Base-by-base conservation (phyloP, 1,139 yeast genomes). In the Yamadazyma triangularis region DNA sequence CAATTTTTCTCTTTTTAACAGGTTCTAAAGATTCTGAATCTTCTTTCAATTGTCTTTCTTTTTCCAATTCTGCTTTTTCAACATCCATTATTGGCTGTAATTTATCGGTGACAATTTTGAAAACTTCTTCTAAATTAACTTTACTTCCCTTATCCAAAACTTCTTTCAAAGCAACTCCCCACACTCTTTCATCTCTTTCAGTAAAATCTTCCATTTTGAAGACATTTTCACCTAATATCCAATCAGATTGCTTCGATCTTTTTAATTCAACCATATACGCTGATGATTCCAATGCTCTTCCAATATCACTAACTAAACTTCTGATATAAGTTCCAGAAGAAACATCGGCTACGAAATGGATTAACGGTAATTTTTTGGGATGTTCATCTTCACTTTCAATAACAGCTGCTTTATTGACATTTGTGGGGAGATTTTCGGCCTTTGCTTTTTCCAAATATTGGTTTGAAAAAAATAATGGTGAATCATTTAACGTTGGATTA, bases 321-420 rank as follows among this genome's bases (percentile, higher is more conserved):
- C 98, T 72, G 30, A 93, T 89, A 48, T 93, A 93, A 0, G 98
- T 91, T 1, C 99, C 99, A 0, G 97, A 87, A 1, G 96, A 84
- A 1, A 91, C 98, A 27, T 77, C 74, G 9, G 94, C 76, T 9
- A 72, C 71, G 43, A 91, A 73, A 46, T 83, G 91, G 23, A 88
- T 47, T 34, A 82, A 45, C 1, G 96, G 96, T 23, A 67, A 53
- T 34, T 50, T 51, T 15, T 53, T 64, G 2, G 65, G 67, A 24
- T 55, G 48, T 1, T 38, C 37, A 21, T 49, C 49, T 4, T 45
- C 56, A 3, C 52, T 58, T 9, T 46, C 48, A 14, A 59, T 39
- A 4, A 45, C 27, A 15, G 32, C 45, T 2, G 68, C 59, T 15
- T 28, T 28, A 6, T 21, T 27, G 2, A 31, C 31, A 18, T 6